These are phyloP conservation scores for Russula emetica DNA, from an alignment of 768 basidiomycete species.

Conservation along the genomic window DNA sequence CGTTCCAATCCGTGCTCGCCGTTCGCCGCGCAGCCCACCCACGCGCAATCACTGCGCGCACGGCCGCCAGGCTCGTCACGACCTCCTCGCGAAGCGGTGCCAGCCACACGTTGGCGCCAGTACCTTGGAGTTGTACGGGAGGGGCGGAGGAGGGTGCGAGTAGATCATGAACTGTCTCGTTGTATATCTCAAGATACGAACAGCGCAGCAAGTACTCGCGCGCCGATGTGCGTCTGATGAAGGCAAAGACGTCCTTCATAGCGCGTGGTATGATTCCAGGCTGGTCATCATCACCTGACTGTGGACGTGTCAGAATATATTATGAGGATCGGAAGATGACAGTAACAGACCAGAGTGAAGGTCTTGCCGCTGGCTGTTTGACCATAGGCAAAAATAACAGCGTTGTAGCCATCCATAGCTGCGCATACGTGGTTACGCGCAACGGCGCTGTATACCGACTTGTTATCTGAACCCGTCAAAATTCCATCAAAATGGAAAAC, in stretches of 20 bases:
- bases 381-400: conserved; percentile 91
- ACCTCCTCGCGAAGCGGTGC: conserved; percentile 85
- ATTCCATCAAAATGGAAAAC: conserved; percentile 72
- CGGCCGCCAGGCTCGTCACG: conserved; percentile 83
- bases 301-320: conserved; percentile 8
- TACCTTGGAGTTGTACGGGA: conserved; percentile 70
- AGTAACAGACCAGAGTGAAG: conserved; percentile 51
- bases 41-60: conserved; percentile 76
- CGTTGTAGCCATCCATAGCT: conserved; percentile 96
- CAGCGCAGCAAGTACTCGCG: conserved; percentile 94
- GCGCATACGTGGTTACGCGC: conserved; percentile 79
- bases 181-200: conserved; percentile 97
- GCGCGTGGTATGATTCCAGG: conserved; percentile 94
- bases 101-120: conserved; percentile 56
- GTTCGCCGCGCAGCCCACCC: conserved; percentile 87
- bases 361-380: conserved; percentile 85
- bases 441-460: conserved; percentile 69
- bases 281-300: conserved; percentile 74
- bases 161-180: conserved; percentile 83
- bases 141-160: conserved; percentile 63
- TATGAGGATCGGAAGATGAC: neutral
- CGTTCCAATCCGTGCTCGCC: conserved; percentile 99
- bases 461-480: conserved; percentile 74
- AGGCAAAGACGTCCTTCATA: conserved; percentile 86
- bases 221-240: conserved; percentile 68